A percentile compares a stretch with the other conserved stretches of the same genome.
Evolutionary conservation across 345 rosid species (phyloP).

Genomic region (Gossypium herbaceum): DNA sequence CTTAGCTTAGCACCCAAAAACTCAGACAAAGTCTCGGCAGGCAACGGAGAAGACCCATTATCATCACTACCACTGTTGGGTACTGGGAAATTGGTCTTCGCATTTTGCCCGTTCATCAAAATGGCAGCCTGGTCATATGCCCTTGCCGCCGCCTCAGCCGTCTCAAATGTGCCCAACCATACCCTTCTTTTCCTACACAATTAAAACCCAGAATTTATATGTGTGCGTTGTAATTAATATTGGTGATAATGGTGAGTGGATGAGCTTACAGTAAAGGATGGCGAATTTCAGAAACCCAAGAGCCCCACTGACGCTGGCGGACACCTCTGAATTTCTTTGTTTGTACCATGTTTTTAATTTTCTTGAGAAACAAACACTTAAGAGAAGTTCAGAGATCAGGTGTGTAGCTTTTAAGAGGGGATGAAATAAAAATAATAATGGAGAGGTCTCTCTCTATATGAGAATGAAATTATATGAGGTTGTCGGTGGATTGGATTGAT

Average conservation of each 20-base stretch:
- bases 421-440: neutral
- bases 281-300: slow-evolving; percentile 86
- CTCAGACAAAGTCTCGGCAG: slow-evolving; percentile 45
- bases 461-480: neutral
- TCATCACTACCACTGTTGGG: slow-evolving; percentile 3
- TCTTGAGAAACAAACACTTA: slow-evolving; percentile 5
- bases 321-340: slow-evolving; percentile 79
- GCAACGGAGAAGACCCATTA: slow-evolving; percentile 17
- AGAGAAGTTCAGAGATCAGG: slow-evolving; percentile 13
- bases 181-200: slow-evolving; percentile 61
- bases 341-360: slow-evolving; percentile 44
- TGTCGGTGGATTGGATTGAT: slow-evolving; percentile 35
- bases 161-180: slow-evolving; percentile 83
- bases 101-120: slow-evolving; percentile 64
- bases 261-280: slow-evolving; percentile 61
- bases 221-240: neutral
- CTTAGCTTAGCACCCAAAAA: slow-evolving; percentile 50
- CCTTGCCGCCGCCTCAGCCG: slow-evolving; percentile 74
- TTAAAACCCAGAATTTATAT: neutral
- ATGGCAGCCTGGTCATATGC: slow-evolving; percentile 72
- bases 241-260: slow-evolving; percentile 20
- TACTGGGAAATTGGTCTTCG: slow-evolving; percentile 66
- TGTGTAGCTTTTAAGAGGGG: neutral
- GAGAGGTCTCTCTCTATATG: neutral
- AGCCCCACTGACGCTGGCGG: slow-evolving; percentile 91